Percentiles rank a stretch among this genome's conserved stretches.
Conservation (phyloP, 2,329 filamentous ascomycete genomes). For the Nannizziopsis barbatae region DNA sequence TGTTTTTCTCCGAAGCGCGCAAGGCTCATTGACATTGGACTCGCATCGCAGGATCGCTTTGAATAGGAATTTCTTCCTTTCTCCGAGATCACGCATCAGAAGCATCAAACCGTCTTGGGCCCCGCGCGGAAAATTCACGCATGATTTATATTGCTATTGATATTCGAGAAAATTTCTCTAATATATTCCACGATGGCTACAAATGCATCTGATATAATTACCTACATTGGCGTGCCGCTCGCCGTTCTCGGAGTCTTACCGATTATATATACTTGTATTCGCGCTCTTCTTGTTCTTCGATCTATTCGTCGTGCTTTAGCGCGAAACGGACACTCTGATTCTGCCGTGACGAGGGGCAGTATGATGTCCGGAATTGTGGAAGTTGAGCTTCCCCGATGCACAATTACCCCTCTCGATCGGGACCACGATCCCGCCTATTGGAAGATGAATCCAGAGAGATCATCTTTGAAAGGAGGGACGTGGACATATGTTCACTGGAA, state of each 20-base stretch:
- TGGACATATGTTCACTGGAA: slow-evolving; percentile 59
- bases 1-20: no score
- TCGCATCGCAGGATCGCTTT: no score
- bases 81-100: no score
- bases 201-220: slow-evolving; percentile 42
- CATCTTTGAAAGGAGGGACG: slow-evolving; percentile 47
- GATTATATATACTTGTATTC: slow-evolving; percentile 54
- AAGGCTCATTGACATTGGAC: no score
- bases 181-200: slow-evolving; percentile 7
- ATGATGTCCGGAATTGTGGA: slow-evolving; percentile 56
- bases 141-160: neutral
- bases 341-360: slow-evolving; percentile 51
- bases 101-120: no score
- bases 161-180: neutral
- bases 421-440: slow-evolving; percentile 49
- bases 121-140: no score
- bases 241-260: slow-evolving; percentile 51
- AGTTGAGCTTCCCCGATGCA: slow-evolving; percentile 54
- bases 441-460: slow-evolving; percentile 42
- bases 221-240: slow-evolving; percentile 48
- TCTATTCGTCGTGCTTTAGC: slow-evolving; percentile 50
- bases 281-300: slow-evolving; percentile 49
- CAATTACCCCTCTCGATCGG: slow-evolving; percentile 50
- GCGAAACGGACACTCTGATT: slow-evolving; percentile 41
- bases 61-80: no score